phyloP scores from a whole-genome alignment of 805 yeast genomes.

The Starmera amethionina region DNA sequence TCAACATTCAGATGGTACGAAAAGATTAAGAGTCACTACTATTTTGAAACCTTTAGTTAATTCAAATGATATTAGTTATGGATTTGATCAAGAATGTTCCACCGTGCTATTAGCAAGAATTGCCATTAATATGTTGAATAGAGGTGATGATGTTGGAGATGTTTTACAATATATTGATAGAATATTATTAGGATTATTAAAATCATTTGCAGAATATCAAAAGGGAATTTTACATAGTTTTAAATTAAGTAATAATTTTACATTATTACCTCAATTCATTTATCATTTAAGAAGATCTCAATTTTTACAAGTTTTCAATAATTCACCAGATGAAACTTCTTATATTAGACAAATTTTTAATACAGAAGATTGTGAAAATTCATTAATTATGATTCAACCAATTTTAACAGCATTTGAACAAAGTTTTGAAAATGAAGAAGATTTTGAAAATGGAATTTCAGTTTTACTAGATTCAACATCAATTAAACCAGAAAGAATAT shows the following conservation, averaged over 20 bases:
- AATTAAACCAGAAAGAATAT: slow-evolving; percentile 43
- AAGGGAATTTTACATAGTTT: slow-evolving; percentile 39
- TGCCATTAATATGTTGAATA: slow-evolving; percentile 26
- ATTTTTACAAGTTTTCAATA: slow-evolving; percentile 55
- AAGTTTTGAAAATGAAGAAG: slow-evolving; percentile 28
- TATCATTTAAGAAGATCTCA: slow-evolving; percentile 60
- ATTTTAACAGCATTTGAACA: slow-evolving; percentile 47
- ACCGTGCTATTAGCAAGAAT: slow-evolving; percentile 50
- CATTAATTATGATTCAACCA: slow-evolving; percentile 63
- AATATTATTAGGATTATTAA: slow-evolving; percentile 34
- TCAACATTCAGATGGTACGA: slow-evolving; percentile 50
- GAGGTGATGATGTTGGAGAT: slow-evolving; percentile 25
- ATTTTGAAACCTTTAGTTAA: slow-evolving; percentile 32
- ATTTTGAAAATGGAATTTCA: slow-evolving; percentile 42
- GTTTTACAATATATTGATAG: slow-evolving; percentile 42
- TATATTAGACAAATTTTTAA: slow-evolving; percentile 53
- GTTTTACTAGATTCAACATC: slow-evolving; percentile 58
- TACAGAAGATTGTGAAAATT: slow-evolving; percentile 50
- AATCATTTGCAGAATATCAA: slow-evolving; percentile 37
- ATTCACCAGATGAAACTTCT: slow-evolving; percentile 66
- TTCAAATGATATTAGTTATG: slow-evolving; percentile 30
- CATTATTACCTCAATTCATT: slow-evolving; percentile 56
- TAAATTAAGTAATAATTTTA: slow-evolving; percentile 36
- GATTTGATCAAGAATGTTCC: slow-evolving; percentile 65
- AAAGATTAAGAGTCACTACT: slow-evolving; percentile 54